These are phyloP conservation scores for Penicillium riverlandense DNA, from an alignment of 495 filamentous ascomycete genomes.

Conservation along the genomic window DNA sequence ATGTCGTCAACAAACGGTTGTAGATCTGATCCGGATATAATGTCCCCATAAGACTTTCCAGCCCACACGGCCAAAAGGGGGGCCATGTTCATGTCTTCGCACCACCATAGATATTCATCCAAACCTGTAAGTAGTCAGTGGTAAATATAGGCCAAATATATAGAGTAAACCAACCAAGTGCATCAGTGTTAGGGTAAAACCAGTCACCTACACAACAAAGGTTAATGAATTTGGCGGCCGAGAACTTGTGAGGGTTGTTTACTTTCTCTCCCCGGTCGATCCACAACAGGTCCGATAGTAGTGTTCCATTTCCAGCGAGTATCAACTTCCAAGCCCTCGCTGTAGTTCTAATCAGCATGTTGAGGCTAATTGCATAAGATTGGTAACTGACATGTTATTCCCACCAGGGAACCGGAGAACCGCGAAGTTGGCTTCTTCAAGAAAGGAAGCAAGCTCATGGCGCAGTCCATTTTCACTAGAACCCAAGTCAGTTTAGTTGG, in stretches of 20 bases:
- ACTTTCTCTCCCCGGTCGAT: conserved; percentile 49
- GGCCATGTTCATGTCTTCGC: conserved; percentile 53
- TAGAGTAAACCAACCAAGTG: conserved; percentile 34
- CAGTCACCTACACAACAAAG: conserved; percentile 36
- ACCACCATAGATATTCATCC: conserved; percentile 59
- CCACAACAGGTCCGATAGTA: conserved; percentile 55
- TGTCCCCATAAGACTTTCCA: conserved; percentile 52
- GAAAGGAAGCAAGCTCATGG: conserved; percentile 48
- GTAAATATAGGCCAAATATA: too few relatives aligned
- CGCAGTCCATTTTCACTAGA: conserved; percentile 49
- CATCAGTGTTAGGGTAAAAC: conserved; percentile 56
- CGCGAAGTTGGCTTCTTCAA: conserved; percentile 45
- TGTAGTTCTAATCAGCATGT: too few relatives aligned
- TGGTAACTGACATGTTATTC: conserved; percentile 42
- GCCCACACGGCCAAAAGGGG: conserved; percentile 51
- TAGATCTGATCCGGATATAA: conserved; percentile 27
- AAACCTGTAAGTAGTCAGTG: conserved; percentile 4
- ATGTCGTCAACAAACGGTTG: conserved; percentile 45
- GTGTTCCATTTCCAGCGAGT: conserved; percentile 62
- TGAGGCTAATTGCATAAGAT: too few relatives aligned
- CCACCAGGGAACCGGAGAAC: conserved; percentile 62
- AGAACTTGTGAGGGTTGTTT: too few relatives aligned
- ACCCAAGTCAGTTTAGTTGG: too few relatives aligned
- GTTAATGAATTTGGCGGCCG: too few relatives aligned
- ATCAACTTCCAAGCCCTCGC: conserved; percentile 23